Percentiles rank a stretch among this genome's conserved stretches.
Conservation (phyloP, 148 eudicot species). For the Polygonum maritimum region DNA sequence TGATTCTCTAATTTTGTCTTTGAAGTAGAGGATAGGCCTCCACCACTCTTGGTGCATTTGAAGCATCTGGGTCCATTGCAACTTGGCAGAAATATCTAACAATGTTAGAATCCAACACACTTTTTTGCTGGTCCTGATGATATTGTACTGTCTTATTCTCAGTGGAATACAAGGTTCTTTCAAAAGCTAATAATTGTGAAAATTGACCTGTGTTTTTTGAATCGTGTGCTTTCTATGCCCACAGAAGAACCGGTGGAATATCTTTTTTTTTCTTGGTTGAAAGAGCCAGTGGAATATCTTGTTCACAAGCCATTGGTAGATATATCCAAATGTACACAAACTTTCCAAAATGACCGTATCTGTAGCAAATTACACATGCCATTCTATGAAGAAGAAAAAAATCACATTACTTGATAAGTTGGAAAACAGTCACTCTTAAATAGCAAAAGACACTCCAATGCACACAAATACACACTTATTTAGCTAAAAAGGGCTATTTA, state of each 20-base stretch:
- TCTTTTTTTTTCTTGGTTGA: too few relatives aligned
- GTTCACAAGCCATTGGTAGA: neutral
- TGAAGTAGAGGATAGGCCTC: neutral
- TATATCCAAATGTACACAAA: neutral
- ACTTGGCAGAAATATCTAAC: neutral
- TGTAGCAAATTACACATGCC: neutral
- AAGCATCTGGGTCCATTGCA: neutral
- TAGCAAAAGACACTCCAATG: neutral
- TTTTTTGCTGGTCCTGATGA: too few relatives aligned
- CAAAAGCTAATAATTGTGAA: too few relatives aligned
- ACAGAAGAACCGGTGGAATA: neutral
- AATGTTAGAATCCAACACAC: neutral
- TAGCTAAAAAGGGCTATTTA: constrained; percentile 10
- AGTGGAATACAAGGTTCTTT: neutral
- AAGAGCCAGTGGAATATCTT: neutral
- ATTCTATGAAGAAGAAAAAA: neutral
- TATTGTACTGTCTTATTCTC: too few relatives aligned
- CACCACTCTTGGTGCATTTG: constrained; percentile 10
- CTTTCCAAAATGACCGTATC: neutral
- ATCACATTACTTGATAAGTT: neutral
- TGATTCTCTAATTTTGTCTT: neutral
- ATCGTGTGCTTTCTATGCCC: neutral
- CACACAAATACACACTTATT: neutral
- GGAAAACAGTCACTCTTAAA: neutral
- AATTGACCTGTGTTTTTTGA: too few relatives aligned